Evolutionary conservation across 768 basidiomycete species (phyloP).

Genomic region (Suillus weaverae): DNA sequence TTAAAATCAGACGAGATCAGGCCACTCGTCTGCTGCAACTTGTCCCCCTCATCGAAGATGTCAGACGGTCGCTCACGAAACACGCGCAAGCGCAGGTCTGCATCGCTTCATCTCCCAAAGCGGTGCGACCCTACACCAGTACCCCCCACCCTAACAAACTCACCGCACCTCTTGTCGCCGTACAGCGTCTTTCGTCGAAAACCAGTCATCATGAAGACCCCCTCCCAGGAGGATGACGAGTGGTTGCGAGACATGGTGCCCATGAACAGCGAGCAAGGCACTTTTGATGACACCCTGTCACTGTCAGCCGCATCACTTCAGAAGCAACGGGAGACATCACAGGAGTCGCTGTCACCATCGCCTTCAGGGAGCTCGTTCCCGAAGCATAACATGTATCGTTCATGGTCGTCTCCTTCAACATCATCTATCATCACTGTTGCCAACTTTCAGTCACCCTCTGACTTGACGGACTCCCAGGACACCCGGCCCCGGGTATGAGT

Average conservation of each 20-base stretch:
- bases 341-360: slow-evolving; percentile 19
- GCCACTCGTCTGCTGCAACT: background rate
- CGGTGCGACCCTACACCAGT: slow-evolving; percentile 46
- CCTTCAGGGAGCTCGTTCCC: slow-evolving; percentile 22
- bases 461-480: background rate
- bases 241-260: slow-evolving; percentile 71
- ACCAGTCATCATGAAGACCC: slow-evolving; percentile 33
- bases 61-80: background rate
- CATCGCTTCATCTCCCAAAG: slow-evolving; percentile 15
- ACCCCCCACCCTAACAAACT: slow-evolving; percentile 57
- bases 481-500: background rate
- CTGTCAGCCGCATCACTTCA: background rate
- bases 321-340: slow-evolving; percentile 16
- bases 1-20: background rate
- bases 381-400: slow-evolving; percentile 22
- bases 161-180: slow-evolving; percentile 54
- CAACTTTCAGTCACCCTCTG: background rate
- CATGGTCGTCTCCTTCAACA: slow-evolving; percentile 18
- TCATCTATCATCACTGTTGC: background rate
- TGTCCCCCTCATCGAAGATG: background rate
- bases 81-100: slow-evolving; percentile 19
- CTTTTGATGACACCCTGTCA: background rate
- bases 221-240: slow-evolving; percentile 52
- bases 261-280: slow-evolving; percentile 10
- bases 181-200: slow-evolving; percentile 48